Conservation (phyloP, 2,329 filamentous ascomycete species). For the Penicillium verrucosum region DNA sequence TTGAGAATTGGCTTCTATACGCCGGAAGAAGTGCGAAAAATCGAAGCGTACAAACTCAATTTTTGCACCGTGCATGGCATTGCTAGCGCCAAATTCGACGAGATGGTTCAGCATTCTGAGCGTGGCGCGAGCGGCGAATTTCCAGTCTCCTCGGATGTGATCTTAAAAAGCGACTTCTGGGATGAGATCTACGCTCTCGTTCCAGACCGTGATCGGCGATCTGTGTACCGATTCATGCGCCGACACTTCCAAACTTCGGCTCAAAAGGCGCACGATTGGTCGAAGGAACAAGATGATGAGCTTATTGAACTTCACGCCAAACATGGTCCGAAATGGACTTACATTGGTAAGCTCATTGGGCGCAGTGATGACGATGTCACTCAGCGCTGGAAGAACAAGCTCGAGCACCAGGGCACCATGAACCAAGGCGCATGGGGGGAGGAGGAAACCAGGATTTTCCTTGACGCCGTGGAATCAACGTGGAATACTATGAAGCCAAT, state of each 20-base stretch:
- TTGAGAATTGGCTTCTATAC: slow-evolving; percentile 31
- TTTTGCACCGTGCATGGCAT: slow-evolving; percentile 34
- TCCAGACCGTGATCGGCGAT: slow-evolving; percentile 37
- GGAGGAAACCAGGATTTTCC: slow-evolving; percentile 32
- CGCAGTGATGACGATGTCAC: slow-evolving; percentile 42
- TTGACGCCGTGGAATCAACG: slow-evolving; percentile 25
- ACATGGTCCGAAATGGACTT: slow-evolving; percentile 37
- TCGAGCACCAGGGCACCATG: slow-evolving; percentile 38
- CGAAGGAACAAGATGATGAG: slow-evolving; percentile 41
- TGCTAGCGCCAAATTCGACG: slow-evolving; percentile 26
- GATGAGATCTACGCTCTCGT: slow-evolving; percentile 33
- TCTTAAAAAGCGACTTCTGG: slow-evolving; percentile 38
- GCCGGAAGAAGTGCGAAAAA: slow-evolving; percentile 27
- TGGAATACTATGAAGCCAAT: slow-evolving; percentile 19
- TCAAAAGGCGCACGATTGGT: slow-evolving; percentile 41
- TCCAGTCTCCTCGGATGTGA: slow-evolving; percentile 18
- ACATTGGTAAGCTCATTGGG: slow-evolving; percentile 38
- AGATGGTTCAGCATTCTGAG: slow-evolving; percentile 35
- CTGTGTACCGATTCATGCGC: slow-evolving; percentile 43
- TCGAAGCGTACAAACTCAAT: slow-evolving; percentile 34
- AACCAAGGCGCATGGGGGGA: slow-evolving; percentile 37
- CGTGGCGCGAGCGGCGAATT: slow-evolving; percentile 23
- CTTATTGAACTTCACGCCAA: slow-evolving; percentile 31
- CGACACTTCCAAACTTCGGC: slow-evolving; percentile 41
- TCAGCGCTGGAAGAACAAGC: slow-evolving; percentile 44